phyloP scores from a whole-genome alignment of 768 basidiomycete species.

The Russula ochroleuca region DNA sequence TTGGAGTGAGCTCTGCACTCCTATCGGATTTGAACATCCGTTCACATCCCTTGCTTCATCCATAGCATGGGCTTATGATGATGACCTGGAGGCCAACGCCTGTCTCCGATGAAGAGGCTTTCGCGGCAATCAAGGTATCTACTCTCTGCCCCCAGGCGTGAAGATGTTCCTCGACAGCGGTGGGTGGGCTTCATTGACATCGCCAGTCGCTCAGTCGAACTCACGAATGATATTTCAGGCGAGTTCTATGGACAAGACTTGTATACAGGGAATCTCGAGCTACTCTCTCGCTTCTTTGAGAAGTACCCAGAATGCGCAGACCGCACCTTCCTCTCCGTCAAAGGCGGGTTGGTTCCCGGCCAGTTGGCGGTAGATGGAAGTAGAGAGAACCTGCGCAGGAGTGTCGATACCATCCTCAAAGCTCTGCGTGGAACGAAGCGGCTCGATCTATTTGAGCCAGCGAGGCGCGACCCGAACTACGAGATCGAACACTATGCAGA shows the following conservation, averaged over 20 bases:
- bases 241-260: conserved; percentile 53
- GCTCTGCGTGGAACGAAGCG: conserved; percentile 49
- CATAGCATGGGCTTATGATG: conserved; percentile 51
- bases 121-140: conserved; percentile 55
- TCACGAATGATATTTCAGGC: conserved; percentile 31
- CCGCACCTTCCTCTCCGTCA: conserved; percentile 47
- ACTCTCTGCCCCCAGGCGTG: conserved; percentile 40
- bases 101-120: conserved; percentile 54
- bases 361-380: conserved; percentile 30
- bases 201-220: neutral
- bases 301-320: conserved; percentile 44
- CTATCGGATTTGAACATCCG: neutral
- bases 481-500: conserved; percentile 46
- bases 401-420: conserved; percentile 43
- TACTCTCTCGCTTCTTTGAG: conserved; percentile 48
- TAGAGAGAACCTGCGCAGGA: conserved; percentile 44
- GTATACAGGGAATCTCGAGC: conserved; percentile 43
- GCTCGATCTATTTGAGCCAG: conserved; percentile 57
- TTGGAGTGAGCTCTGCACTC: conserved; percentile 36
- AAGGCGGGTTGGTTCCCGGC: conserved; percentile 33
- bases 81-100: conserved; percentile 53
- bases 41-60: neutral
- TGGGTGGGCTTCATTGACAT: conserved; percentile 28
- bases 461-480: conserved; percentile 43
- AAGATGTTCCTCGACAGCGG: conserved; percentile 53